Conservation (phyloP, 78 protist species). For the Planoprotostelium fungivorum region DNA sequence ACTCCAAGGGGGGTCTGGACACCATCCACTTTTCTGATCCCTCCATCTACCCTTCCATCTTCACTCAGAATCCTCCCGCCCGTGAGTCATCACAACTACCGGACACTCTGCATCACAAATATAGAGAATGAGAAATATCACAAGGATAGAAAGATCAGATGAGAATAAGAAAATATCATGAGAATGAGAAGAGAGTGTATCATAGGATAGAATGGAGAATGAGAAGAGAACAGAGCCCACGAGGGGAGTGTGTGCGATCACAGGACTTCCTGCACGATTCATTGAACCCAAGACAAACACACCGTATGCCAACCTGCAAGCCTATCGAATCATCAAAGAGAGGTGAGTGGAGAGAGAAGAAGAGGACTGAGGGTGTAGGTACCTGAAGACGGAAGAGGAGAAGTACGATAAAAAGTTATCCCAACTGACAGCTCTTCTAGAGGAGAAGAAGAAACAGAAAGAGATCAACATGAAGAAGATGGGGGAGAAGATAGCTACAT, state of each 20-base stretch:
- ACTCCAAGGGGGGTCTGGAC: not conserved
- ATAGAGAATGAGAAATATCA: too few relatives aligned
- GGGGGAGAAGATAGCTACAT: too few relatives aligned
- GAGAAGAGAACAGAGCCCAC: not conserved
- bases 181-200: too few relatives aligned
- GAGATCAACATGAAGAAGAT: not conserved
- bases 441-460: not conserved
- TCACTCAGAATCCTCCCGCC: not conserved
- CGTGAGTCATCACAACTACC: too few relatives aligned
- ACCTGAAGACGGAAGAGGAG: not conserved
- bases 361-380: not conserved
- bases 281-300: not conserved
- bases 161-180: too few relatives aligned
- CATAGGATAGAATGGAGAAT: too few relatives aligned
- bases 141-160: too few relatives aligned
- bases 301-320: not conserved
- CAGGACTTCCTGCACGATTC: not conserved
- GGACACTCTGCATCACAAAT: too few relatives aligned
- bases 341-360: not conserved
- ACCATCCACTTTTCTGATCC: not conserved
- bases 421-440: not conserved
- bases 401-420: not conserved
- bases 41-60: not conserved
- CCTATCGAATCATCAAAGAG: not conserved
- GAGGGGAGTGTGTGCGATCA: not conserved